Base-by-base conservation (phyloP, 2,329 filamentous ascomycete species). In the Cordyceps javanica region DNA sequence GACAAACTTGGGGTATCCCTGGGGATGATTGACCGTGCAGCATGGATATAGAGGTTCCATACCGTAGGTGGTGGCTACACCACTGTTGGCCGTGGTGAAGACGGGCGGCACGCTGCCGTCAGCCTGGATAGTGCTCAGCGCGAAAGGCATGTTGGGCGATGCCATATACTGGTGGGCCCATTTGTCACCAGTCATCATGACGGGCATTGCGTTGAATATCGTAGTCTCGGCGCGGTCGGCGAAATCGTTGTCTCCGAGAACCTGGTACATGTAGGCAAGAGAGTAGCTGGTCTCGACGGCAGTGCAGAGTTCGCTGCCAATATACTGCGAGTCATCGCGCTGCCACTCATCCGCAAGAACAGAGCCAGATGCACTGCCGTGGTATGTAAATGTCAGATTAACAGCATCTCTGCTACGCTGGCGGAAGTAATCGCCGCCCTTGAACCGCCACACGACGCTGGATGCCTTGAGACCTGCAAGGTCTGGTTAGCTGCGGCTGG, bases 21-120 rank as follows among this genome's bases (percentile, higher is more conserved):
- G 80, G 1, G 75, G 77, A 61, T 83, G 79, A 58, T 84, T 84
- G 59, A 84, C 81, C 1, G 80, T 82, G 62, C 81, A 84, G 67
- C 81, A 84, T 1, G 77, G 76, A 46, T 71, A 82, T 34, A 79
- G 73, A 2, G 77, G 77, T 57, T 81, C 79, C 14, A 82, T 68
- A 1, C 79, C 80, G 63, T 59, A 77, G 67, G 62, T 81, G 73
- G 62, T 68, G 74, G 66, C 51, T 9, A 67, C 60, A 6, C 67
- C 70, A 5, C 65, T 67, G 50, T 76, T 74, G 25, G 77, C 75
- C 55, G 81, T 80, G 56, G 69, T 81, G 65, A 80, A 82, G 5
- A 69, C 54, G 3, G 59, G 63, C 3, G 67, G 66, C 14, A 63
- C 61, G 7, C 48, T 48, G 19, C 64, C 63, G n/a, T 65, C 53